These are phyloP conservation scores for Phialophora expanda DNA, from an alignment of 2,329 filamentous ascomycete species.

Conservation along the genomic window DNA sequence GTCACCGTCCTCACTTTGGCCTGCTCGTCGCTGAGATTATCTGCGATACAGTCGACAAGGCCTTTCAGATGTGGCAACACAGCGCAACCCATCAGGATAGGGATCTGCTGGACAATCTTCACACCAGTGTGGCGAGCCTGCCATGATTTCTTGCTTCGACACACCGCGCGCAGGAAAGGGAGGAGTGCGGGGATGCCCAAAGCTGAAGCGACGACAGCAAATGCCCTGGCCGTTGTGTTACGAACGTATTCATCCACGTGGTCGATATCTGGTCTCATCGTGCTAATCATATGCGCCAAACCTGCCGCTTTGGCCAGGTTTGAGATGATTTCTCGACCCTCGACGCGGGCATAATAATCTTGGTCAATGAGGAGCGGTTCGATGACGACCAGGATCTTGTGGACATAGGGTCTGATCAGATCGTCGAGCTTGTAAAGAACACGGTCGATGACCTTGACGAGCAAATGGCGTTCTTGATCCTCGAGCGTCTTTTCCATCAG, in stretches of 20 bases:
- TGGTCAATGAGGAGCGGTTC: slow-evolving; percentile 99
- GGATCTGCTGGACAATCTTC: slow-evolving; percentile 98
- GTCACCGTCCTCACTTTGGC: slow-evolving; percentile 97
- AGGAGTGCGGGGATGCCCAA: slow-evolving; percentile 93
- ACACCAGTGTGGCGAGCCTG: slow-evolving; percentile 97
- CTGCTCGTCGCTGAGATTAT: slow-evolving; percentile 96
- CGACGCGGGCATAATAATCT: slow-evolving; percentile 97
- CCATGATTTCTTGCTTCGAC: slow-evolving; percentile 98
- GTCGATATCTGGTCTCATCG: slow-evolving; percentile 98
- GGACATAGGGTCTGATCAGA: slow-evolving; percentile 91
- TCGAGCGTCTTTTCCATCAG: slow-evolving; percentile 98
- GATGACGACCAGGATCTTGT: slow-evolving; percentile 98
- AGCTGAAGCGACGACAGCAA: slow-evolving; percentile 94
- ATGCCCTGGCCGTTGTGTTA: slow-evolving; percentile 95
- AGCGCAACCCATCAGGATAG: slow-evolving; percentile 97
- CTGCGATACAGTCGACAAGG: slow-evolving; percentile 92
- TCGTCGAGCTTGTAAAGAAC: slow-evolving; percentile 99
- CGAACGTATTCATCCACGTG: slow-evolving; percentile 98
- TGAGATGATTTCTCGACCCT: slow-evolving; percentile 97
- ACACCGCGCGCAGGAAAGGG: slow-evolving; percentile 93
- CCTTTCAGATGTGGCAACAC: slow-evolving; percentile 95
- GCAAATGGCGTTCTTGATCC: slow-evolving; percentile 94
- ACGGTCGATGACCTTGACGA: slow-evolving; percentile 98
- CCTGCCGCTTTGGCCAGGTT: slow-evolving; percentile 97
- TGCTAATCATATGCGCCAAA: slow-evolving; percentile 98